Conservation (phyloP, 352 stramenopile species). For the Globisporangium rhizosaccharum region DNA sequence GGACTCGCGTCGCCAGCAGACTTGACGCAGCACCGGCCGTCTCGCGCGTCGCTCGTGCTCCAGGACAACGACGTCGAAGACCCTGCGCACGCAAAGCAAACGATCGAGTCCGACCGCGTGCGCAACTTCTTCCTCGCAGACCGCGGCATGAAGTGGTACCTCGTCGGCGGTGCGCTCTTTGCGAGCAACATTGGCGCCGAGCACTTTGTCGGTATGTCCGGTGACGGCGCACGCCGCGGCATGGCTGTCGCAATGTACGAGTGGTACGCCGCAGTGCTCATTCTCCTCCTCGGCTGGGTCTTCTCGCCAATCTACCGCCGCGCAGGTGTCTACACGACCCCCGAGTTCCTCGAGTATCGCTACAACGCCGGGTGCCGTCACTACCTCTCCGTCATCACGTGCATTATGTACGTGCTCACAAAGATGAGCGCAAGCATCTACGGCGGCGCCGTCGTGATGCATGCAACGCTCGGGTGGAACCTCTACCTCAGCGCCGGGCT, state of each 20-base stretch:
- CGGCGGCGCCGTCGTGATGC: slow-evolving; percentile 53
- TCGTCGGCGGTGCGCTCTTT: slow-evolving; percentile 53
- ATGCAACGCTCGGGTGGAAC: slow-evolving; percentile 56
- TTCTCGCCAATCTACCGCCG: slow-evolving; percentile 62
- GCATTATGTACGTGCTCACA: slow-evolving; percentile 65
- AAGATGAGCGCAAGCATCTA: slow-evolving; percentile 70
- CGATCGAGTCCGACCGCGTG: slow-evolving; percentile 21
- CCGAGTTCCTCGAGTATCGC: slow-evolving; percentile 47
- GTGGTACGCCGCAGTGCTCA: slow-evolving; percentile 50
- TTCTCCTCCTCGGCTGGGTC: slow-evolving; percentile 54
- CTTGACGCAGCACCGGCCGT: slow-evolving; percentile 8
- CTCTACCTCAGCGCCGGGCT: slow-evolving; percentile 42
- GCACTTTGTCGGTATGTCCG: slow-evolving; percentile 69
- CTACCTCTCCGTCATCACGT: slow-evolving; percentile 52
- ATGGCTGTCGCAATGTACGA: slow-evolving; percentile 64
- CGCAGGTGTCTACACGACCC: slow-evolving; percentile 48
- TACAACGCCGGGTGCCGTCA: slow-evolving; percentile 42
- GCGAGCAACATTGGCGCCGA: slow-evolving; percentile 65
- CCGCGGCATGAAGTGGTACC: slow-evolving; percentile 63
- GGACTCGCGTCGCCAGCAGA: slow-evolving; percentile 6
- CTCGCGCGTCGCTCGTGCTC: slow-evolving; percentile 20
- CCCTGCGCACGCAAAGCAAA: slow-evolving; percentile 24
- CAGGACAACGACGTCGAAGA: slow-evolving; percentile 16
- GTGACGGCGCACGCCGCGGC: slow-evolving; percentile 46
- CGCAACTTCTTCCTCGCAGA: slow-evolving; percentile 63